These are phyloP conservation scores for Umbelopsis isabellina DNA, from an alignment of 192 early-diverging fungal species.

Conservation along the genomic window DNA sequence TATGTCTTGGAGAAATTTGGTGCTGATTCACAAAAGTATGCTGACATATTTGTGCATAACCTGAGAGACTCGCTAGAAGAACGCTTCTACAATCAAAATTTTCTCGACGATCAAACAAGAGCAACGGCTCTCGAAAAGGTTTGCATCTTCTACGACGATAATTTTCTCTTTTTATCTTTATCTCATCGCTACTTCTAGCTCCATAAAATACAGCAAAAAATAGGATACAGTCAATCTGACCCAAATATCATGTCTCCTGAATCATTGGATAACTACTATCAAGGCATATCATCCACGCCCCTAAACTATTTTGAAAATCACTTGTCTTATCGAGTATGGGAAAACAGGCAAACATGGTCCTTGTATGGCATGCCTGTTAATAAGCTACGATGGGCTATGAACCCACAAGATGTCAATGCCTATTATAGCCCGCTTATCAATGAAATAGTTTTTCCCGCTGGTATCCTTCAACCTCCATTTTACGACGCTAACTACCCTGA, in stretches of 20 bases:
- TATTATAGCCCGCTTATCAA: constrained; percentile 57
- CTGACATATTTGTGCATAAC: constrained; percentile 41
- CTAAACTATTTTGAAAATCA: constrained; percentile 66
- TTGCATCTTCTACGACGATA: neutral
- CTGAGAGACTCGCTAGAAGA: constrained; percentile 48
- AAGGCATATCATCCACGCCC: constrained; percentile 48
- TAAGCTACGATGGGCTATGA: constrained; percentile 57
- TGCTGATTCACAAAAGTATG: constrained; percentile 44
- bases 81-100: constrained; percentile 47
- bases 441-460: constrained; percentile 60
- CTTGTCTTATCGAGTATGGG: constrained; percentile 50
- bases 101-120: constrained; percentile 62
- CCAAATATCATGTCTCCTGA: constrained; percentile 53
- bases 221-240: constrained; percentile 66
- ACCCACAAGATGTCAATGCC: constrained; percentile 59
- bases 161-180: neutral
- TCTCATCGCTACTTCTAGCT: constrained; percentile 21
- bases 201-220: constrained; percentile 56
- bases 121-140: constrained; percentile 57
- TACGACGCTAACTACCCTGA: constrained; percentile 57
- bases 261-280: constrained; percentile 54
- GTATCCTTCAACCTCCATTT: constrained; percentile 68
- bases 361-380: constrained; percentile 47
- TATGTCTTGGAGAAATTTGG: neutral
- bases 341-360: constrained; percentile 18